phyloP scores from a whole-genome alignment of 1,284 basidiomycete species.

The Athelia sp. region DNA sequence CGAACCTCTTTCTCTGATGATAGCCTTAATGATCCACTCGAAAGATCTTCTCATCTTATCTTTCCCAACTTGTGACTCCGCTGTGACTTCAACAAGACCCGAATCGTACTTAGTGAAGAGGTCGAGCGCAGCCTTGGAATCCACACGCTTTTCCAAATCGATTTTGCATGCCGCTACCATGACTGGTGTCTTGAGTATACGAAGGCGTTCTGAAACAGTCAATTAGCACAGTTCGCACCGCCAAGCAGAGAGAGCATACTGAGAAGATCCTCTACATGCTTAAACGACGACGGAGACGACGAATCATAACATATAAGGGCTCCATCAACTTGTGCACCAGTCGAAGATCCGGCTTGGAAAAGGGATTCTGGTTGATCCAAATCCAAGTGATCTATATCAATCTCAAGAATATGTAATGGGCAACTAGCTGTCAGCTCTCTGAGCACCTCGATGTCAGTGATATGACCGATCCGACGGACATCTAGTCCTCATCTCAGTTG shows the following conservation, averaged over 20 bases:
- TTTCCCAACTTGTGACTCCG: conserved; percentile 44
- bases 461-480: conserved; percentile 41
- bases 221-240: conserved; percentile 9
- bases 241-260: conserved; percentile 35
- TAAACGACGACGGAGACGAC: conserved; percentile 52
- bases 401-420: conserved; percentile 51
- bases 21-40: conserved; percentile 58
- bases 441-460: conserved; percentile 29
- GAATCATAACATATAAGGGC: conserved; percentile 75
- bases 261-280: conserved; percentile 55
- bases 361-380: neutral
- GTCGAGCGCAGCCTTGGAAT: conserved; percentile 45
- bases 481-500: conserved; percentile 27
- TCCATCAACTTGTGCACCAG: conserved; percentile 56
- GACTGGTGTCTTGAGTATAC: conserved; percentile 49
- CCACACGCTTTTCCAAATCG: conserved; percentile 53
- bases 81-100: conserved; percentile 65
- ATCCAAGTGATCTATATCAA: conserved; percentile 34
- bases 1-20: conserved; percentile 51
- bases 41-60: conserved; percentile 63
- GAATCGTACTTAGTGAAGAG: conserved; percentile 52
- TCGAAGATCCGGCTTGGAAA: conserved; percentile 18
- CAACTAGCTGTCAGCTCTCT: conserved; percentile 24
- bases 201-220: conserved; percentile 43
- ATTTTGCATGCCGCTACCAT: conserved; percentile 74